A percentile compares a stretch with the other conserved stretches of the same genome.
Conservation (phyloP, 345 rosid genomes). For the Brassica juncea region DNA sequence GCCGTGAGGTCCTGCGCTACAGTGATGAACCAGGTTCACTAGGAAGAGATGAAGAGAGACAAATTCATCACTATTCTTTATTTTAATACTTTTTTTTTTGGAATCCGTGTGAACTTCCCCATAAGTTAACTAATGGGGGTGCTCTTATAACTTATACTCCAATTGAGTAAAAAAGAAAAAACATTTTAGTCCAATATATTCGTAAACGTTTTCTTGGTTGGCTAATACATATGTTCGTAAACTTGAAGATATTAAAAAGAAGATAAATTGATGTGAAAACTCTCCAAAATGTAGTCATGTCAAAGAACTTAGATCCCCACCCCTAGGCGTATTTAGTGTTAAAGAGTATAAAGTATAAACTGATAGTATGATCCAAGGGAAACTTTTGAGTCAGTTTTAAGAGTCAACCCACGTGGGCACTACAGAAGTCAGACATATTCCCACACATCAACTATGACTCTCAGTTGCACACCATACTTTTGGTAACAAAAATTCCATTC, state of each 20-base stretch:
- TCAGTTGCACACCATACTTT: constrained; percentile 23
- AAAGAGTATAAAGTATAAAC: not conserved
- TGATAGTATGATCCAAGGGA: constrained; percentile 17
- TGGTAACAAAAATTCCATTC: constrained; percentile 20
- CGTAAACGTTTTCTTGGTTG: constrained; percentile 1
- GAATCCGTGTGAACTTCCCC: too few relatives aligned
- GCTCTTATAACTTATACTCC: too few relatives aligned
- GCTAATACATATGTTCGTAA: not conserved
- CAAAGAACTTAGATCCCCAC: constrained; percentile 3
- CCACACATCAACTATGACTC: constrained; percentile 26
- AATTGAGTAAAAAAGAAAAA: not conserved
- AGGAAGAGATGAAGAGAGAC: too few relatives aligned
- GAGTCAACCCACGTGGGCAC: constrained; percentile 43
- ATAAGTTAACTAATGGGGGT: too few relatives aligned
- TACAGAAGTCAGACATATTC: constrained; percentile 35
- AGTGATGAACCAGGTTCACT: too few relatives aligned
- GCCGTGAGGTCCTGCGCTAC: too few relatives aligned
- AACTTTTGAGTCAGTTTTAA: constrained; percentile 24
- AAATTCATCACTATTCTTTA: too few relatives aligned
- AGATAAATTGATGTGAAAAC: not conserved
- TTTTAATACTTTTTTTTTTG: too few relatives aligned
- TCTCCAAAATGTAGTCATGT: constrained; percentile 12
- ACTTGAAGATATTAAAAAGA: not conserved
- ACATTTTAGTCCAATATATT: not conserved
- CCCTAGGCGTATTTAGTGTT: not conserved